These are phyloP conservation scores for Solanum microdontum DNA, from an alignment of 257 asterid species.

Conservation along the genomic window DNA sequence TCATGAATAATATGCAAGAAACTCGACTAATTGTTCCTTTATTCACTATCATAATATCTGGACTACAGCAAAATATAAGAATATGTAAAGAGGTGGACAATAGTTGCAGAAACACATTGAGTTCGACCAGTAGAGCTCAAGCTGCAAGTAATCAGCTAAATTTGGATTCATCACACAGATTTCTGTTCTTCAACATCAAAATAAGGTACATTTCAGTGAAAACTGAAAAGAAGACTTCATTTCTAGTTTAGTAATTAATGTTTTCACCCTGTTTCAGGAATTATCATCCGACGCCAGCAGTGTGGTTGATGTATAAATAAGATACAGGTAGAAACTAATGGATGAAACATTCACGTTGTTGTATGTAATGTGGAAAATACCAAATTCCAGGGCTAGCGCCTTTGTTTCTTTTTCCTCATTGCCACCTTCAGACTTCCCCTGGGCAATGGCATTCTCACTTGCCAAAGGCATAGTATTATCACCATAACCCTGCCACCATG, in stretches of 20 bases:
- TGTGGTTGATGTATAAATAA: not conserved
- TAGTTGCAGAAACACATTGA: not conserved
- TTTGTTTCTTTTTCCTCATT: slow-evolving; percentile 19
- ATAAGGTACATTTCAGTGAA: not conserved
- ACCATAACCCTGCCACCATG: slow-evolving; percentile 71
- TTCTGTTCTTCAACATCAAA: not conserved
- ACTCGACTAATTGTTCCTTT: not conserved
- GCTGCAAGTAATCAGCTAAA: not conserved
- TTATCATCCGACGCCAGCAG: not conserved
- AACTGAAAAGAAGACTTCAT: not conserved
- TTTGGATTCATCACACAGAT: not conserved
- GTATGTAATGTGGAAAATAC: slow-evolving; percentile 17
- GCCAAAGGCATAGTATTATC: slow-evolving; percentile 34
- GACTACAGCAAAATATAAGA: not conserved
- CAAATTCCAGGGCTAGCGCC: slow-evolving; percentile 25
- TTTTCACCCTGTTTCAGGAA: not conserved
- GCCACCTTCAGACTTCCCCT: slow-evolving; percentile 23
- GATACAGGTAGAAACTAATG: not conserved
- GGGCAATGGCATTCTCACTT: slow-evolving; percentile 14
- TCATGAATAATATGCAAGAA: not conserved
- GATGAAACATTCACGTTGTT: not conserved
- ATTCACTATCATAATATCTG: not conserved
- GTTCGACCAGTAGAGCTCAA: not conserved
- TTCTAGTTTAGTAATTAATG: not conserved
- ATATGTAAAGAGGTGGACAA: not conserved